Conservation (phyloP, 768 basidiomycete species). For the Lentinula sp. region DNA sequence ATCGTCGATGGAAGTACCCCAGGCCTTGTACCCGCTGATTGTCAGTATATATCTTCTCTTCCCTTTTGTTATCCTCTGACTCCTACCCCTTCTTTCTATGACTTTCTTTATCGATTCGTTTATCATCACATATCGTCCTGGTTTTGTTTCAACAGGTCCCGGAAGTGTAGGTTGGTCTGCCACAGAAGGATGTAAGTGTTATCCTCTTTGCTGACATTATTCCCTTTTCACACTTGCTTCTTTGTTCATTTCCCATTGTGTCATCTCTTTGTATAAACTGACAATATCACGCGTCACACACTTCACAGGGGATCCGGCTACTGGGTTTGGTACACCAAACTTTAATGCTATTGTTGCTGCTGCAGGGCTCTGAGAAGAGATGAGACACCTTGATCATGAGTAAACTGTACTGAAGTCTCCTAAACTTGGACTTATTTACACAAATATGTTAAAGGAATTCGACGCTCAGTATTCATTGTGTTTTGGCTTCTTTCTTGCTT, state of each 20-base stretch:
- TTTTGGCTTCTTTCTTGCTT: too few relatives aligned
- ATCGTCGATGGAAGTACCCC: conserved; percentile 27
- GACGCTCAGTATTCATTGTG: too few relatives aligned
- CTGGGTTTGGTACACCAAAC: conserved; percentile 2
- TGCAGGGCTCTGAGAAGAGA: background rate
- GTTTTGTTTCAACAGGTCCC: background rate
- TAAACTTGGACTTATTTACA: too few relatives aligned
- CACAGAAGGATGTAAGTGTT: background rate
- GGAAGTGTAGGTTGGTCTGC: background rate
- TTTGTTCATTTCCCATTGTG: too few relatives aligned
- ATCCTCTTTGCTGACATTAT: background rate
- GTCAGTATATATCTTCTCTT: background rate
- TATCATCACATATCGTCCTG: background rate
- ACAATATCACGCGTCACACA: background rate
- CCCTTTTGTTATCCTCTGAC: background rate
- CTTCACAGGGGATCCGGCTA: background rate
- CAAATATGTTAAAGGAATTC: too few relatives aligned
- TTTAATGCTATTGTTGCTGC: background rate
- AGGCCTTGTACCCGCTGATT: background rate
- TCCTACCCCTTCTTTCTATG: background rate
- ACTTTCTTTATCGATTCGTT: background rate
- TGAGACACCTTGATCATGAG: too few relatives aligned
- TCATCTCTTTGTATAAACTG: background rate
- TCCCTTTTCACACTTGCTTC: background rate
- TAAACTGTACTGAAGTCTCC: too few relatives aligned